Base-by-base conservation (phyloP, 2,329 filamentous ascomycete genomes). In the Waltergamsia citrina region DNA sequence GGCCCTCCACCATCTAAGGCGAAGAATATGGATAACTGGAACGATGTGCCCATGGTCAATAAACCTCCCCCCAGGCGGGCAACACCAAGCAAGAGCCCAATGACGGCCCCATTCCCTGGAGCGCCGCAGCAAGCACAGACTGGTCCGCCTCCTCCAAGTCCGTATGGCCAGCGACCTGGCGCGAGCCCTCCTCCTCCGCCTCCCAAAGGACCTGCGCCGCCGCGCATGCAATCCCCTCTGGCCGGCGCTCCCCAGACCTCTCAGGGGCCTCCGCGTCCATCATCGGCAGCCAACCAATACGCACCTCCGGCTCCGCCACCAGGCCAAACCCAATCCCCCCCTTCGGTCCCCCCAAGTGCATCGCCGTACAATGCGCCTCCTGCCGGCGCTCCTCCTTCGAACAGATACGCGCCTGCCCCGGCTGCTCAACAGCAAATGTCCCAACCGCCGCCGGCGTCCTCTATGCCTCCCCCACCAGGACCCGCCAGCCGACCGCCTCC, bases 351-450 rank as follows among this genome's bases (percentile, higher is more conserved):
- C 16, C 78, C 86, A 42, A 86, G 81, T 19, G 71, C 81, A 5
- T 94, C 88, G 18, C 88, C 88, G 6, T 95, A 94, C 57, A 86
- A 88, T 48, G 75, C 82, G 24, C 83, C 88, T 35, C 84, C 85
- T 6, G 64, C 78, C 20, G 71, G 67, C 14, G 65, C 75, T 5
- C 78, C 84, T n/a, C 74, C 81, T 6, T 71, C 77, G 8, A 85
- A 77, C 61, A 69, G 85, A 48, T 93, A 93, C 54, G 79, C 84
- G 11, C 82, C 83, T 10, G 66, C 73, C 33, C 76, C 81, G 29
- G 62, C 72, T 12, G 52, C 71, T 16, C 74, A 79, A 48, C 62
- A 61, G 32, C 53, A 61, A 41, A 52, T 62, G 34, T 62, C 57
- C 33, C 73, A 68, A 29, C 59, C 60, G 16, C 41, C 52, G 19